Percentiles rank a stretch among this genome's conserved stretches.
phyloP scores from a whole-genome alignment of 352 stramenopile species.

The Lagenidium sp. region DNA sequence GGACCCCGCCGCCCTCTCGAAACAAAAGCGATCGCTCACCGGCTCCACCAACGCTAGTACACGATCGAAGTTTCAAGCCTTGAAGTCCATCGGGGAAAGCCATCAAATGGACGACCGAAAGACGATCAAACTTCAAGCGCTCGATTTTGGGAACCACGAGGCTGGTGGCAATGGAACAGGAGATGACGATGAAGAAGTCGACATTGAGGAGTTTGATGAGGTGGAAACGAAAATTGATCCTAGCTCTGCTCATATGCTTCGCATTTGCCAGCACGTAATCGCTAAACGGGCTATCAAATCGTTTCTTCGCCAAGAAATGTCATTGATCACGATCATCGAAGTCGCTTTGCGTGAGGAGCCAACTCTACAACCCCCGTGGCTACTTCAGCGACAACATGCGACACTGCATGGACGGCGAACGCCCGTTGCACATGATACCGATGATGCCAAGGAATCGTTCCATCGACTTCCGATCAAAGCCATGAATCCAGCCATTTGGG shows the following conservation, averaged over 20 bases:
- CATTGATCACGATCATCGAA: conserved; percentile 51
- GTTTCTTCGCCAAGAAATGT: conserved; percentile 50
- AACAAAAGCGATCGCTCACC: not conserved
- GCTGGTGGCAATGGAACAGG: conserved; percentile 2
- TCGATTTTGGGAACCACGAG: conserved; percentile 6
- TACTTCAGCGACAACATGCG: not conserved
- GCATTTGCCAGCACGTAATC: conserved; percentile 68
- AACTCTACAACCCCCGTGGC: conserved; percentile 20
- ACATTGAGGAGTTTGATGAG: not conserved
- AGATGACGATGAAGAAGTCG: conserved; percentile 5
- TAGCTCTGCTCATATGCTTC: conserved; percentile 46
- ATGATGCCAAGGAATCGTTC: not conserved
- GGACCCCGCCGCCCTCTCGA: not conserved
- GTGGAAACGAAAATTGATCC: conserved; percentile 28
- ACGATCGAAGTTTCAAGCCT: conserved; percentile 19
- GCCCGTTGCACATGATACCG: no score
- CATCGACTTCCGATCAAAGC: conserved; percentile 29
- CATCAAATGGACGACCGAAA: conserved; percentile 1
- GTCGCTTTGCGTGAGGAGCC: conserved; percentile 32
- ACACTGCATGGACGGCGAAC: not conserved
- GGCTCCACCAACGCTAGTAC: not conserved
- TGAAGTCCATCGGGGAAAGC: conserved; percentile 30
- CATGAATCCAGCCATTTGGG: conserved; percentile 29
- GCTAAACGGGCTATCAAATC: conserved; percentile 57
- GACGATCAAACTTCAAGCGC: not conserved